Percentiles rank a stretch among this genome's conserved stretches.
Conservation (phyloP, 2,329 filamentous ascomycete species). For the Teratosphaeria destructans region DNA sequence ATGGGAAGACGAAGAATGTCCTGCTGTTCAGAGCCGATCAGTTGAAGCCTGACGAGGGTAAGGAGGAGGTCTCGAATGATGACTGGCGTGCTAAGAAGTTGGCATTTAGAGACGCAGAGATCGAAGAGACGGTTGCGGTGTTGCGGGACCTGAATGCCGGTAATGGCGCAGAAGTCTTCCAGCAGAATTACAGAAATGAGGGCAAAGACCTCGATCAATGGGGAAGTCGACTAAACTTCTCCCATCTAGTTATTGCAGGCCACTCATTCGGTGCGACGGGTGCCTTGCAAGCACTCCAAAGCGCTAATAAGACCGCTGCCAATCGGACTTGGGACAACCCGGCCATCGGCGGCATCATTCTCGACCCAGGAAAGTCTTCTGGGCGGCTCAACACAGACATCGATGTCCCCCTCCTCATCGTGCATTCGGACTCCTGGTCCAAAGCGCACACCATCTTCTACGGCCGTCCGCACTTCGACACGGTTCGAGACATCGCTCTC, state of each 20-base stretch:
- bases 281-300: constrained; percentile 50
- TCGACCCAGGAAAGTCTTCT: constrained; percentile 57
- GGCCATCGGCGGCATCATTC: constrained; percentile 48
- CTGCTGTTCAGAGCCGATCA: constrained; percentile 30
- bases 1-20: constrained; percentile 25
- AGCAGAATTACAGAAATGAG: constrained; percentile 39
- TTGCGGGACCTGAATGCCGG: constrained; percentile 31
- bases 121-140: constrained; percentile 35
- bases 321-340: constrained; percentile 32
- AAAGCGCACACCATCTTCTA: constrained; percentile 46
- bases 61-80: constrained; percentile 13
- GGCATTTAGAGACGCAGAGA: constrained; percentile 35
- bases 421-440: constrained; percentile 59
- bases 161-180: constrained; percentile 24
- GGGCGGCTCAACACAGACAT: constrained; percentile 52
- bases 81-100: constrained; percentile 34
- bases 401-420: constrained; percentile 47
- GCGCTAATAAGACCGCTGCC: constrained; percentile 24
- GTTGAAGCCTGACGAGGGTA: constrained; percentile 21
- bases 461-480: constrained; percentile 53
- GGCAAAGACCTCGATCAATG: constrained; percentile 41
- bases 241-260: constrained; percentile 47
- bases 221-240: constrained; percentile 44
- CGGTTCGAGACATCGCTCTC: constrained; percentile 47
- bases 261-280: constrained; percentile 59